Base-by-base conservation (phyloP, 2,329 filamentous ascomycete genomes). In the Botryosphaeria dothidea region DNA sequence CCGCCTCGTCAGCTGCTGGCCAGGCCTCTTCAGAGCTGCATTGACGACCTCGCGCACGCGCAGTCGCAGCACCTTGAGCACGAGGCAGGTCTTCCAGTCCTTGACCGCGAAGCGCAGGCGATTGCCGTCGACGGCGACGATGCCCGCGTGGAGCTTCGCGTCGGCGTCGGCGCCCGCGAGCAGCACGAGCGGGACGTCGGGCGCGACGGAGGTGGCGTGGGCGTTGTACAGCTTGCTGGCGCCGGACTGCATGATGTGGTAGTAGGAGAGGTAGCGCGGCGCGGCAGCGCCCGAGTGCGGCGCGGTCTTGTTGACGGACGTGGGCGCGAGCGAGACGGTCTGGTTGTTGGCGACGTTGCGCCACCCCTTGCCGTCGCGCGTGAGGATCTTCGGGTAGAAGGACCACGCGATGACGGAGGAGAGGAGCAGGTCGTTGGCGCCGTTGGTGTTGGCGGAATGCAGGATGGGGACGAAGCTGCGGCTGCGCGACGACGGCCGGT, bases 301-400 rank as follows among this genome's bases (percentile, higher is more conserved):
- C 7, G 13, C 13, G 51, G 69, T 85, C 73, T 93, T 93, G 77
- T 98, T 98, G 69, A 99, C 92, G 1, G 92, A 96, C 0, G 90
- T 91, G 0, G 93, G 91, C 70, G 96, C 92, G 21, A 99, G 81
- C 65, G 88, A 92, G 70, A 99, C 93, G 49, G 87, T 86, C 77
- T 98, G 94, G 75, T 96, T 97, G 79, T 97, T 98, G 61, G 91
- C 88, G 66, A 97, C 88, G 70, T 97, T 98, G 64, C 93, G 89
- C 84, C 93, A 91, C 13, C 92, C 92, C 80, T 93, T 96, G 57
- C 87, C 88, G 71, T 98, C 93, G 64, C 91, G 88, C 27, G 90
- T 87, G 3, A 98, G 84, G 17, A 99, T 85, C 72, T 97, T 97
- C 0, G 95, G 95, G 73, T 99, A 98, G 80, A 99, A 97, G 61